These are phyloP conservation scores for Aspergillus cavernicola DNA, from an alignment of 495 filamentous ascomycete species.

Conservation along the genomic window DNA sequence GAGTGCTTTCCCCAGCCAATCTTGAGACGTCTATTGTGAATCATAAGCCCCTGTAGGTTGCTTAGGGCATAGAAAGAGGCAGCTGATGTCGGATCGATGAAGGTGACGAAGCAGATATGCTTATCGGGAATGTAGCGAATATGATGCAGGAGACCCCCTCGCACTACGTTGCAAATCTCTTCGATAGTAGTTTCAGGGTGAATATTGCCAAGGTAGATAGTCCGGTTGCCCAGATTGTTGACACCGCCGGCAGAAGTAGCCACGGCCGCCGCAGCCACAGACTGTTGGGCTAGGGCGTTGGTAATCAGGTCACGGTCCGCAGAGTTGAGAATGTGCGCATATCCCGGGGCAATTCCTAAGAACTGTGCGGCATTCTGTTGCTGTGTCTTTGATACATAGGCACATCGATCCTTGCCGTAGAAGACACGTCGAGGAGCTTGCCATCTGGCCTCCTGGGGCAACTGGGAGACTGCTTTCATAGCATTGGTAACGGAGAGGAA, in stretches of 20 bases:
- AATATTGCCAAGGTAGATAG: slow-evolving; percentile 97
- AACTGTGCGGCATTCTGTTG: slow-evolving; percentile 99
- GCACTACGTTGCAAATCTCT: slow-evolving; percentile 96
- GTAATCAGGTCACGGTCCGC: slow-evolving; percentile 95
- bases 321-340: slow-evolving; percentile 91
- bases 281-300: slow-evolving; percentile 93
- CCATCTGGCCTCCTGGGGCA: slow-evolving; percentile 96
- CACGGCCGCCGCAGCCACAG: slow-evolving; percentile 92
- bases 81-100: slow-evolving; percentile 97
- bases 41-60: slow-evolving; percentile 97
- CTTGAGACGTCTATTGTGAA: slow-evolving; percentile 95
- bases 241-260: slow-evolving; percentile 94
- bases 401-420: slow-evolving; percentile 97
- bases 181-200: slow-evolving; percentile 98
- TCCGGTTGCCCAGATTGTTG: slow-evolving; percentile 95
- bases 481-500: slow-evolving; percentile 97
- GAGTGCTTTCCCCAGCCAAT: slow-evolving; percentile 99
- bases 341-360: slow-evolving; percentile 94
- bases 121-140: slow-evolving; percentile 99
- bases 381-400: slow-evolving; percentile 98
- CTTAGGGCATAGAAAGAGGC: slow-evolving; percentile 97
- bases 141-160: slow-evolving; percentile 90
- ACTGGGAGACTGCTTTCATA: slow-evolving; percentile 96
- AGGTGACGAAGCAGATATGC: slow-evolving; percentile 99
- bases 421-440: slow-evolving; percentile 92